Evolutionary conservation across 1,284 basidiomycete species (phyloP).

Genomic region (Waitea zeae): DNA sequence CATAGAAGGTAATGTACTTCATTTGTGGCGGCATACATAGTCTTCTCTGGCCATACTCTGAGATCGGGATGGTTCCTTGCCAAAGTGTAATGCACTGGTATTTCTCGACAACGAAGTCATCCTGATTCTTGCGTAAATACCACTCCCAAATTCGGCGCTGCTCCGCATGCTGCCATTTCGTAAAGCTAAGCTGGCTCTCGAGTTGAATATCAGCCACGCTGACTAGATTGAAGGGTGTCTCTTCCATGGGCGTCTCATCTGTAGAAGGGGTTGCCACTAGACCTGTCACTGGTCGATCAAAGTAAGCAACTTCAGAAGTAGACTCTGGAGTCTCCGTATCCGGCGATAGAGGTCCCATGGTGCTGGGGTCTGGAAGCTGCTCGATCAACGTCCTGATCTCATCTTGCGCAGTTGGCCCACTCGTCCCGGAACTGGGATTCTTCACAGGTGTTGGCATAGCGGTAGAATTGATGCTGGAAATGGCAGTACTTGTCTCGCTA

Average conservation of each 20-base stretch:
- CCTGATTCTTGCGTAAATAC: conserved; percentile 69
- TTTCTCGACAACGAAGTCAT: conserved; percentile 81
- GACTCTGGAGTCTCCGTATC: conserved; percentile 5
- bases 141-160: conserved; percentile 83
- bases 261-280: conserved; percentile 7
- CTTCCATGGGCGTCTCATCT: conserved; percentile 13
- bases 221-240: conserved; percentile 27
- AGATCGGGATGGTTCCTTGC: conserved; percentile 58
- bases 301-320: conserved; percentile 8
- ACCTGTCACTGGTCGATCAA: background rate
- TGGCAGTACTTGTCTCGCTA: too few species aligned
- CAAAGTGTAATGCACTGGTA: conserved; percentile 79
- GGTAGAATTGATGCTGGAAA: conserved; percentile 1
- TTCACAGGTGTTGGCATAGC: background rate
- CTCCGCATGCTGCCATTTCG: conserved; percentile 70
- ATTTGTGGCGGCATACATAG: conserved; percentile 58
- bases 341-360: conserved; percentile 22
- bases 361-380: conserved; percentile 33
- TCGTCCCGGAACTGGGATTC: background rate
- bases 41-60: conserved; percentile 42
- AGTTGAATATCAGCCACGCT: conserved; percentile 41
- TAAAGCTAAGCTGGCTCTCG: conserved; percentile 52
- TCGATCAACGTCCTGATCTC: conserved; percentile 59
- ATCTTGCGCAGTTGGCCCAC: conserved; percentile 13
- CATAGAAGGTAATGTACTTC: conserved; percentile 77